These are phyloP conservation scores for Bertia moriformis DNA, from an alignment of 2,329 filamentous ascomycete species.

Conservation along the genomic window DNA sequence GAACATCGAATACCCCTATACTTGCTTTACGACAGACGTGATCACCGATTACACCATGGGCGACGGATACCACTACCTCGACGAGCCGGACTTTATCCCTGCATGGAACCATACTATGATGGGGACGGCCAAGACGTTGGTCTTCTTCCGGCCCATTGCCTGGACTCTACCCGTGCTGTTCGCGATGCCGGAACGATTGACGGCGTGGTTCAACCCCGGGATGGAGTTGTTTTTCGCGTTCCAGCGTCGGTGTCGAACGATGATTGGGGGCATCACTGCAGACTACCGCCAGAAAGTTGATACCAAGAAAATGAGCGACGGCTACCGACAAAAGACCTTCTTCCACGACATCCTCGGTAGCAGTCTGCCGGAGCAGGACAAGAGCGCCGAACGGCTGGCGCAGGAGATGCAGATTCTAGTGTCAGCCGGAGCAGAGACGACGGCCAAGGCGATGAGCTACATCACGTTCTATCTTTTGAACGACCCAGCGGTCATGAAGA, in stretches of 20 bases:
- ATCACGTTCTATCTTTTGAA: background rate
- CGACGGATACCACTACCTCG: background rate
- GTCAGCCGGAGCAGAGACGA: constrained; percentile 6
- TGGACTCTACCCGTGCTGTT: background rate
- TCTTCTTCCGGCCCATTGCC: background rate
- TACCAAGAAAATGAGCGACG: too few species aligned
- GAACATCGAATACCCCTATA: constrained; percentile 4
- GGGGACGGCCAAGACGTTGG: background rate
- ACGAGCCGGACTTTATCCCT: background rate
- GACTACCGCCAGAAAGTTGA: background rate
- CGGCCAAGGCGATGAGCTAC: background rate
- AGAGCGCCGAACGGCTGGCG: constrained; percentile 14
- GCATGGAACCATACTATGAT: background rate
- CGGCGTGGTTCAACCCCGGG: background rate
- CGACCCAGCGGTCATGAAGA: background rate
- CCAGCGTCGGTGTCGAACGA: background rate
- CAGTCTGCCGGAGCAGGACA: constrained; percentile 18
- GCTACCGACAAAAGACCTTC: too few species aligned
- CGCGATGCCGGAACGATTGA: background rate
- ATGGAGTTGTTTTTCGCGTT: background rate
- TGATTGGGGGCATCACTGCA: background rate
- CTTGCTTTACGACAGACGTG: constrained; percentile 11
- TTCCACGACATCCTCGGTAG: background rate
- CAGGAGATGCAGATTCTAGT: constrained; percentile 21
- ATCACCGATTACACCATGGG: constrained; percentile 10